A percentile compares a stretch with the other conserved stretches of the same genome.
Evolutionary conservation across 2,329 filamentous ascomycete species (phyloP).

Genomic region (Keithomyces neogunnii): DNA sequence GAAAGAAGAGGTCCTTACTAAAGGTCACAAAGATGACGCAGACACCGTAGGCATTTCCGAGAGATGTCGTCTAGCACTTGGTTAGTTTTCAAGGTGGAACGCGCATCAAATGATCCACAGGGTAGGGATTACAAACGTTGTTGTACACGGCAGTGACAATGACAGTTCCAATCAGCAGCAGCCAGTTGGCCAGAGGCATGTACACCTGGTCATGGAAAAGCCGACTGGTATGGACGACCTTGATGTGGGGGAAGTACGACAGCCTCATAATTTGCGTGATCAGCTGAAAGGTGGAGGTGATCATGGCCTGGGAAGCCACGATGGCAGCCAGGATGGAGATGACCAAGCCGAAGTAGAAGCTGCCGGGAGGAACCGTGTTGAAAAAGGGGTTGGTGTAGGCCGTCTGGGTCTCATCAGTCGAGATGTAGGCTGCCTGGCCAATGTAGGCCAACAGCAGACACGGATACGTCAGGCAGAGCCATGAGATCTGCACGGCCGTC

Average conservation of each 20-base stretch:
- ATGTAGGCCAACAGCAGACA: constrained; percentile 58
- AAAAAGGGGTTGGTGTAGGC: constrained; percentile 59
- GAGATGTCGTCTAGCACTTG: constrained; percentile 45
- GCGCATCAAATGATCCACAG: neutral
- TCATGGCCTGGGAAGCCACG: constrained; percentile 71
- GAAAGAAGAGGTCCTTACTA: constrained; percentile 17
- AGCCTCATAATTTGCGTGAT: constrained; percentile 64
- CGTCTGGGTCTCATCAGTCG: constrained; percentile 40
- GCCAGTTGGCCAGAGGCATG: constrained; percentile 67
- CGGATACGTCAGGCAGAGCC: constrained; percentile 61
- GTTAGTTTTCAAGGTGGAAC: neutral
- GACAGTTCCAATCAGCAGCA: constrained; percentile 69
- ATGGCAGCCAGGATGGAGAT: constrained; percentile 63
- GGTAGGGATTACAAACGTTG: constrained; percentile 36
- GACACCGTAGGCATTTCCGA: constrained; percentile 69
- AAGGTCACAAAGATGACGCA: constrained; percentile 77
- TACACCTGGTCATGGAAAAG: constrained; percentile 69
- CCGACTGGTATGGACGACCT: constrained; percentile 61
- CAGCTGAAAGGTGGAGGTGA: constrained; percentile 64
- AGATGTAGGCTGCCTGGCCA: constrained; percentile 67
- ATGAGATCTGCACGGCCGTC: constrained; percentile 63
- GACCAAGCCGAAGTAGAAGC: constrained; percentile 59
- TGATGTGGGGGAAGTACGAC: constrained; percentile 68
- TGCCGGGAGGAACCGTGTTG: constrained; percentile 57
- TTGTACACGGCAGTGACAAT: constrained; percentile 67